phyloP scores from a whole-genome alignment of 306 rosid genomes.

The Begonia loranthoides region DNA sequence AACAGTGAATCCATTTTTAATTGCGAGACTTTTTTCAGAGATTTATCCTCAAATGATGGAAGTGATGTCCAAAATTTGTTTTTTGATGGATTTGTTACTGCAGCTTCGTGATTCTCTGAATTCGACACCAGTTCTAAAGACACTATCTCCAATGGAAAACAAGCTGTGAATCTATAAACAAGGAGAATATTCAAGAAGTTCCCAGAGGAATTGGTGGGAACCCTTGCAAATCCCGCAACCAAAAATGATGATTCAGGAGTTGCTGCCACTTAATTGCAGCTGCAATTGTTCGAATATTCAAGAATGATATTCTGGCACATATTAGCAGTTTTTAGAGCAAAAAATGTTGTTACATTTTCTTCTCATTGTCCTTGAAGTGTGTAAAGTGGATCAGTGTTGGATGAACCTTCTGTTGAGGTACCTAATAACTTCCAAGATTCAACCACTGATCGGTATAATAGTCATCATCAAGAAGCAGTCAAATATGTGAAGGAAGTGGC shows the following conservation, averaged over 20 bases:
- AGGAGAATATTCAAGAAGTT: conserved; percentile 68
- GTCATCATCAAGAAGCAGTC: conserved; percentile 73
- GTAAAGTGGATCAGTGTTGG: conserved; percentile 39
- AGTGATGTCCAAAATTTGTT: conserved; percentile 28
- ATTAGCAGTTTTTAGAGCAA: conserved; percentile 69
- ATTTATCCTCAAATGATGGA: conserved; percentile 30
- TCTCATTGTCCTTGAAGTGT: conserved; percentile 79
- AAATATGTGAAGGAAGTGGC: conserved; percentile 88
- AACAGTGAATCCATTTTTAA: conserved; percentile 69
- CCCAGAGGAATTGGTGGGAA: conserved; percentile 82
- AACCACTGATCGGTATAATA: conserved; percentile 46
- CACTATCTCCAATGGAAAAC: conserved; percentile 93
- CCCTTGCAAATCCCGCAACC: conserved; percentile 80
- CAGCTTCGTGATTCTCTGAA: conserved; percentile 49
- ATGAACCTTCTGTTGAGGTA: conserved; percentile 33
- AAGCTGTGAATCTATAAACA: conserved; percentile 71
- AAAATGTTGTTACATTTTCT: conserved; percentile 78
- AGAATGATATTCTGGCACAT: conserved; percentile 80
- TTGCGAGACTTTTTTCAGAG: conserved; percentile 66
- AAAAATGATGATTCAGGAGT: conserved; percentile 64
- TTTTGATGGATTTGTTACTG: conserved; percentile 67
- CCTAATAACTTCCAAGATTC: conserved; percentile 41
- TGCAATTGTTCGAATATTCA: conserved; percentile 80
- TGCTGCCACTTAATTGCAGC: conserved; percentile 59
- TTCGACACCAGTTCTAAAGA: conserved; percentile 48